These are phyloP conservation scores for Lupinus albus DNA, from an alignment of 306 rosid species.

Conservation along the genomic window DNA sequence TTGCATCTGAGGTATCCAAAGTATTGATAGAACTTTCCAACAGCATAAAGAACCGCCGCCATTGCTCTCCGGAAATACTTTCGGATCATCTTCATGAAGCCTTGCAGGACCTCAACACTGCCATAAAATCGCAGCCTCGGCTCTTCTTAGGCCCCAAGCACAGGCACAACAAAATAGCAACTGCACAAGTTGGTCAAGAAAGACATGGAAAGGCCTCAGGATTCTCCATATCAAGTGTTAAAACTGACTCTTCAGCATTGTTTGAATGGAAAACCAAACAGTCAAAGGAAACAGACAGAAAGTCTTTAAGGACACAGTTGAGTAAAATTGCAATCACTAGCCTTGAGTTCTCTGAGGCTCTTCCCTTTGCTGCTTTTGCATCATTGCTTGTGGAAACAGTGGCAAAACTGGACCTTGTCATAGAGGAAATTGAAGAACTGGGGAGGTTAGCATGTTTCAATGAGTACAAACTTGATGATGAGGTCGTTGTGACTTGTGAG, in stretches of 20 bases:
- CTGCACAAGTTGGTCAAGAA: conserved; percentile 57
- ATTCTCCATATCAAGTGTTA: conserved; percentile 65
- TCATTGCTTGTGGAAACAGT: conserved; percentile 91
- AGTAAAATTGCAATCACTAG: conserved; percentile 83
- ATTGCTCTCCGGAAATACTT: conserved; percentile 89
- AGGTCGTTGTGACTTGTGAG: conserved; percentile 62
- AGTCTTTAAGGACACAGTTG: conserved; percentile 68
- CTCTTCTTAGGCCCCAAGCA: conserved; percentile 84
- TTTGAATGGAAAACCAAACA: conserved; percentile 70
- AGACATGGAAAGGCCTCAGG: conserved; percentile 48
- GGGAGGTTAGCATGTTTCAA: conserved; percentile 78
- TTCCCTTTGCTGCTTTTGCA: conserved; percentile 95
- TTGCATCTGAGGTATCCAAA: conserved; percentile 79
- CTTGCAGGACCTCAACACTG: conserved; percentile 75
- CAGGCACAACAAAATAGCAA: conserved; percentile 65
- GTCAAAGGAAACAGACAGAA: conserved; percentile 62
- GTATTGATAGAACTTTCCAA: conserved; percentile 72
- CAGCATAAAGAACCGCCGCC: conserved; percentile 76
- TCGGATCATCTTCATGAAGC: conserved; percentile 95
- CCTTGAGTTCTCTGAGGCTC: conserved; percentile 96
- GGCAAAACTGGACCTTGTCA: conserved; percentile 81
- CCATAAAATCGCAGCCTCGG: conserved; percentile 90
- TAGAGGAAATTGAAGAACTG: conserved; percentile 82
- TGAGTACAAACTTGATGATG: conserved; percentile 64
- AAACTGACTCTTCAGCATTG: conserved; percentile 81